Base-by-base conservation (phyloP, 129 eudicot genomes). In the Helianthus tuberosus region DNA sequence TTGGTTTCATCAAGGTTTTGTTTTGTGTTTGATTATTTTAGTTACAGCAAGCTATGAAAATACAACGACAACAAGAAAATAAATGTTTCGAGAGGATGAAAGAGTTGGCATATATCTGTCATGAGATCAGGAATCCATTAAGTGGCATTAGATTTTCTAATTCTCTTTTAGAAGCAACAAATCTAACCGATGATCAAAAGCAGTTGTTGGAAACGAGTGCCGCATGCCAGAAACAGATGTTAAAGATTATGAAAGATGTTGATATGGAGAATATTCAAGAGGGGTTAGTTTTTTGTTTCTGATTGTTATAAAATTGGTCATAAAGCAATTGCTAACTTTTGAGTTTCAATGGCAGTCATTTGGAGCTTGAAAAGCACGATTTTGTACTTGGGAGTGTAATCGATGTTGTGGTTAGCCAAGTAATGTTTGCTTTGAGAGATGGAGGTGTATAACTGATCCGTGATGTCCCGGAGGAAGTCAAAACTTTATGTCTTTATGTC, bases 321-420 rank as follows among this genome's bases (percentile, higher is more conserved):
- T 59, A 60, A 60, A 44, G 36, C 25, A 11, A 74, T 61, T 74
- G 53, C 67, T 78, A 44, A 72, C 15, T 5, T 52, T 86, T 62
- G 41, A 57, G 44, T 59, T 82, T 17, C 66, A 32, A 36, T 80
- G 57, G 32, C 74, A 95, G 99, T 55, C 77, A 85, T 14, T 36
- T 91, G 87, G 91, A 85, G 89, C 81, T 95, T 17, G 96, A 91
- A 73, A 89, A 89, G 79, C 84, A 74, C 12, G 96, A 95, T 23
- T 95, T 95, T 77, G 38, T 84, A 20, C 77, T 95, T 58, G 99
- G 94, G 75, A 89, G 83, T 55, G 90, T 91, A 58, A 87, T 95
- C 11, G 89, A 89, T 84, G 99, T 89, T 66, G 99, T 91, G 54
- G 96, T 91, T 75, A 89, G 96, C 84, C 99, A 95, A 81, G 92